Conservation (phyloP, 2,329 filamentous ascomycete species). For the Daldinia eschscholtzii region DNA sequence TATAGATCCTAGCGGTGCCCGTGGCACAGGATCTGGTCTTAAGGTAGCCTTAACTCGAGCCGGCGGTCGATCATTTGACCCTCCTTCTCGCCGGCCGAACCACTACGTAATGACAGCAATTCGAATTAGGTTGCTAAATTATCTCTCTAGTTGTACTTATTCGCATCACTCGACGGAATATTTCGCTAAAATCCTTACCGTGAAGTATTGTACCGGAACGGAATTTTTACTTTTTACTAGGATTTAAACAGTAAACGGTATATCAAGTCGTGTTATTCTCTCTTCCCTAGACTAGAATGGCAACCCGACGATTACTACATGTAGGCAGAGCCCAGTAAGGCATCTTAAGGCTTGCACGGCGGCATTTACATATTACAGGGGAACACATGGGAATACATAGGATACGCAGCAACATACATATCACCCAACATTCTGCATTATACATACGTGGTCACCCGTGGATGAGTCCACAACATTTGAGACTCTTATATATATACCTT, state of each 20-base stretch:
- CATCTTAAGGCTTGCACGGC: neutral
- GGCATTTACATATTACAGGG: neutral
- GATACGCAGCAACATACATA: conserved; percentile 7
- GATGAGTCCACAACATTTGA: neutral
- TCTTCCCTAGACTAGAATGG: neutral
- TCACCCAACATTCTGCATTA: neutral
- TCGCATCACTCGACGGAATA: neutral
- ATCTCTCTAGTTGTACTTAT: conserved; percentile 1
- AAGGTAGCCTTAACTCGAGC: conserved; percentile 3
- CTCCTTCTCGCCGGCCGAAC: neutral
- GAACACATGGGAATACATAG: neutral
- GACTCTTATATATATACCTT: neutral
- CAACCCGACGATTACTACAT: conserved; percentile 3
- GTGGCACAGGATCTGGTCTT: conserved; percentile 12
- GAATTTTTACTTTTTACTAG: neutral
- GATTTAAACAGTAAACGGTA: neutral
- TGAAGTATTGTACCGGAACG: conserved; percentile 6
- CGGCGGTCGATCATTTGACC: conserved; percentile 9
- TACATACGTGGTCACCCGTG: neutral
- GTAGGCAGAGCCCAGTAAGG: conserved; percentile 6
- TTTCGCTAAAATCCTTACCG: neutral
- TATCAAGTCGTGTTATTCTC: neutral
- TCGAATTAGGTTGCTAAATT: neutral
- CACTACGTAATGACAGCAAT: neutral
- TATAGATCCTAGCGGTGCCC: conserved; percentile 8